These are phyloP conservation scores for Astragalus glycyphyllos DNA, from an alignment of 306 rosid species.

Conservation along the genomic window DNA sequence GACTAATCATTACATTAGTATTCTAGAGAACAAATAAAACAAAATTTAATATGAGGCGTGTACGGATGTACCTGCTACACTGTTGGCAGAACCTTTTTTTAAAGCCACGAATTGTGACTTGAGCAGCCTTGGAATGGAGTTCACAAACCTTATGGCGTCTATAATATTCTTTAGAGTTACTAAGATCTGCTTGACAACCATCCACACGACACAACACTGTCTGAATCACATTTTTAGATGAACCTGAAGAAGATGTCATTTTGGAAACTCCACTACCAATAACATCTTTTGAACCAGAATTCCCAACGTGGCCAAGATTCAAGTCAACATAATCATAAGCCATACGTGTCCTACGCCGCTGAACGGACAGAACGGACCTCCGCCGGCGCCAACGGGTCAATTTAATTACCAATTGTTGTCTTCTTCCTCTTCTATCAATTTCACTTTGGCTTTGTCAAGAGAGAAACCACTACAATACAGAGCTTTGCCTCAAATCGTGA, in stretches of 20 bases:
- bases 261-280: constrained; percentile 56
- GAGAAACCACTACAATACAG: no score
- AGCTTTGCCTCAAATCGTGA: no score
- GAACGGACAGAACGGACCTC: no score
- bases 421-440: no score
- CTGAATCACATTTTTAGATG: constrained; percentile 64
- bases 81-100: constrained; percentile 98
- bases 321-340: constrained; percentile 62
- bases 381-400: no score
- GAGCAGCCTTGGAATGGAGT: constrained; percentile 84
- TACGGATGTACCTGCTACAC: constrained; percentile 92
- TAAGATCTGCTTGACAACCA: constrained; percentile 87
- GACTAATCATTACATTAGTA: neutral
- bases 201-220: constrained; percentile 84
- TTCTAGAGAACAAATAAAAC: neutral
- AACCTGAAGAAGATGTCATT: constrained; percentile 50
- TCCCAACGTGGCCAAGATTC: constrained; percentile 84
- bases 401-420: no score
- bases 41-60: neutral
- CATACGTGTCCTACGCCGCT: no score
- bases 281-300: constrained; percentile 61
- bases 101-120: constrained; percentile 80
- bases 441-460: no score
- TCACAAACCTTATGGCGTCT: constrained; percentile 99
- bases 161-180: constrained; percentile 81